Base-by-base conservation (phyloP, 2,329 filamentous ascomycete species). In the Exophiala phaeomuriformis region DNA sequence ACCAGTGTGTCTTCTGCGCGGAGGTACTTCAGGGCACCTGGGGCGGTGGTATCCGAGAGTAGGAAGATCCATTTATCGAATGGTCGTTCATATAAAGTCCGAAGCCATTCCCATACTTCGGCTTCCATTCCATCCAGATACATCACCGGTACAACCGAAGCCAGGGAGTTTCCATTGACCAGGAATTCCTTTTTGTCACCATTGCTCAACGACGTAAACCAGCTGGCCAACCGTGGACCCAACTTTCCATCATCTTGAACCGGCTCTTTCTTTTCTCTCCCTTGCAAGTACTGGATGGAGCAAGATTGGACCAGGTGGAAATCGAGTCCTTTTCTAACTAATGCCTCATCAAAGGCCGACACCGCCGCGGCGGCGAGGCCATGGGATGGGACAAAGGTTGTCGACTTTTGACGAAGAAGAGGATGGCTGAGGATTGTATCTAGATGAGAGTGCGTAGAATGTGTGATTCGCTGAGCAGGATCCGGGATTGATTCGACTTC, bases 21-120 rank as follows among this genome's bases (percentile, higher is more conserved):
- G 9, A 61, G 51, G 39, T 52, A 56, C 28, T 40, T 41, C 19
- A 47, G 29, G 27, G 45, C 40, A 41, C 55, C 45, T 9, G 47
- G 48, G 12, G 41, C 47, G 9, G 29, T 32, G 29, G 48, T 49
- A 30, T 41, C 41, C 5, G 29, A 42, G 7, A 42, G 30, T 9
- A 52, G 27, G 41, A 39, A 49, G 30, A 43, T 53, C 19, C 41
- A 57, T 9, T 30, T 55, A 36, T 37, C 35, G 32, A 54, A 54
- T 3, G 47, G 49, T 10, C 57, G 49, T 40, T 62, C 55, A 39
- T 60, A 56, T 9, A 60, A 56, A 9, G 40, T 56, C 27, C 49
- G 49, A 30, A 64, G 35, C 59, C 60, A 65, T 12, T 63, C 47
- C 55, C 55, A 62, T 4, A 65, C 58, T 19, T 62, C 62, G n/a